phyloP scores from a whole-genome alignment of 805 yeast genomes.

The Teunomyces tritomae region DNA sequence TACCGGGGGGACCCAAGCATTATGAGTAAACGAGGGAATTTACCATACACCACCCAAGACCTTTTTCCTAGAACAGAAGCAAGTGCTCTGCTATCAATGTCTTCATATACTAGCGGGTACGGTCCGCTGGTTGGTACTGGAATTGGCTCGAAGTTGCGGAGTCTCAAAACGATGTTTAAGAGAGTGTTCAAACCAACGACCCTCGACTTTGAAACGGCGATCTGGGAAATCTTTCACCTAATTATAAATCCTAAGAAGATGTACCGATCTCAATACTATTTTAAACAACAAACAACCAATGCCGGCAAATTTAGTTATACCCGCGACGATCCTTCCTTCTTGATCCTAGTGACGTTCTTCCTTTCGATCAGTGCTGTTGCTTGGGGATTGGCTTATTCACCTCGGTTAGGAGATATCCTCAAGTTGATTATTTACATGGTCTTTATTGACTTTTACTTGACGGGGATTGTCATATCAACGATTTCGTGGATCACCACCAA shows the following conservation, averaged over 20 bases:
- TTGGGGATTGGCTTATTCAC: constrained; percentile 85
- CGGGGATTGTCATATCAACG: constrained; percentile 70
- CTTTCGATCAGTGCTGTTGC: constrained; percentile 74
- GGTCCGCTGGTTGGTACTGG: neutral
- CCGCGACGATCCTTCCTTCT: constrained; percentile 89
- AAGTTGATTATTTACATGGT: constrained; percentile 80
- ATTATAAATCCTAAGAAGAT: constrained; percentile 77
- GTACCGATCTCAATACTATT: constrained; percentile 70
- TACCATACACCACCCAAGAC: constrained; percentile 44
- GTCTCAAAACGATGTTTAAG: constrained; percentile 29
- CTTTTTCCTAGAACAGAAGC: constrained; percentile 31
- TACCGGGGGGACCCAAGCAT: neutral
- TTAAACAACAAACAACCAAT: constrained; percentile 57
- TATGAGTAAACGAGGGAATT: constrained; percentile 37
- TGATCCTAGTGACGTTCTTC: constrained; percentile 65
- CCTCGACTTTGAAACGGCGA: constrained; percentile 86
- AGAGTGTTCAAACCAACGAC: constrained; percentile 66
- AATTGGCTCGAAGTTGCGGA: constrained; percentile 18
- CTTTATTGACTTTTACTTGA: constrained; percentile 69
- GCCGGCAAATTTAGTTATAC: constrained; percentile 67
- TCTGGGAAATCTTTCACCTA: constrained; percentile 83
- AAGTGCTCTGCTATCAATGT: constrained; percentile 5
- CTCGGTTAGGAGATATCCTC: constrained; percentile 57
- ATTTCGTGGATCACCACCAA: constrained; percentile 71
- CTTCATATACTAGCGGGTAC: constrained; percentile 7